Conservation (phyloP, 805 yeast genomes). For the Jamesozyma rosinii region DNA sequence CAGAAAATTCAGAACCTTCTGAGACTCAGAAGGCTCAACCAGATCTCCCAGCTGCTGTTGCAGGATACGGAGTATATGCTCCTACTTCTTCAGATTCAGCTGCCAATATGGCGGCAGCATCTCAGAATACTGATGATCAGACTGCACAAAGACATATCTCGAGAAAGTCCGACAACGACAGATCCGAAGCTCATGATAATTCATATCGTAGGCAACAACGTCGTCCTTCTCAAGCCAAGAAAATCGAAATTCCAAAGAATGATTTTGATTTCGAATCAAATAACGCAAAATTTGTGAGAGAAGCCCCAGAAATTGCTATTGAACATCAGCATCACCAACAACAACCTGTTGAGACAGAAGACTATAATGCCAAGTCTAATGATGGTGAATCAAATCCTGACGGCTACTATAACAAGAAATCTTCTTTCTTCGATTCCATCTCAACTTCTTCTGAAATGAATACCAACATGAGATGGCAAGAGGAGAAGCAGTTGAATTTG, state of each 20-base stretch:
- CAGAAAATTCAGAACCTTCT: background rate
- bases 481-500: constrained; percentile 61
- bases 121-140: background rate
- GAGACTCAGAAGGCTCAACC: constrained; percentile 9
- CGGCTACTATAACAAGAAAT: constrained; percentile 59
- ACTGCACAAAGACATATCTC: background rate
- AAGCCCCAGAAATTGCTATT: constrained; percentile 33
- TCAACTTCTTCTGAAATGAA: constrained; percentile 55
- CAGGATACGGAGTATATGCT: constrained; percentile 30
- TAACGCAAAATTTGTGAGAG: constrained; percentile 62
- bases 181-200: constrained; percentile 1
- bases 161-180: constrained; percentile 2
- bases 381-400: constrained; percentile 9
- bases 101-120: constrained; percentile 7
- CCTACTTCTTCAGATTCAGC: constrained; percentile 12
- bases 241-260: constrained; percentile 37
- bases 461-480: constrained; percentile 51
- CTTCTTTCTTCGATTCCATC: constrained; percentile 83
- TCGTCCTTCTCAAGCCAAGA: constrained; percentile 6
- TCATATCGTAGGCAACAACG: constrained; percentile 2
- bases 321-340: constrained; percentile 15
- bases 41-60: constrained; percentile 29
- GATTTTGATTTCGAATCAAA: constrained; percentile 71
- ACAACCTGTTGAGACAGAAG: constrained; percentile 3
- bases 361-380: background rate